These are phyloP conservation scores for Primulina tabacum DNA, from an alignment of 257 asterid genomes.

Conservation along the genomic window DNA sequence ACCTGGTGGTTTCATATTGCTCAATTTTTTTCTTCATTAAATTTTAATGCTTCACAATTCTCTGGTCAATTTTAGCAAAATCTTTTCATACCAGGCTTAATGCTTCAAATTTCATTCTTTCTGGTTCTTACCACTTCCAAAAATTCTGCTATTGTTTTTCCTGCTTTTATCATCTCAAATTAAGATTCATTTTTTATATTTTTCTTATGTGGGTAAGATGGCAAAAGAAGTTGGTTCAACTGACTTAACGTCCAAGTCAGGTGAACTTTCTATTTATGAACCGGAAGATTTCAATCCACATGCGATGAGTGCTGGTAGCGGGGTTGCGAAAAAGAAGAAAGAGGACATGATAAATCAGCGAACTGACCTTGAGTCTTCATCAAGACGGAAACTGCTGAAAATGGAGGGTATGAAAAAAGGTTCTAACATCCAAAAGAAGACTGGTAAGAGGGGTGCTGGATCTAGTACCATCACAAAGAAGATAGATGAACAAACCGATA, in stretches of 20 bases:
- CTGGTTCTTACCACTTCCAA: neutral
- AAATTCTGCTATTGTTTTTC: neutral
- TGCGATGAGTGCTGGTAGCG: constrained; percentile 23
- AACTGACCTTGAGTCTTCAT: constrained; percentile 26
- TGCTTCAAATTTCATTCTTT: too few species aligned
- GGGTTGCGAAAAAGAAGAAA: constrained; percentile 33
- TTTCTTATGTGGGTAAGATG: constrained; percentile 28
- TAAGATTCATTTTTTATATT: neutral
- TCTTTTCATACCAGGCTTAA: too few species aligned
- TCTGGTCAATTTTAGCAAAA: too few species aligned
- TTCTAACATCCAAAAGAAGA: neutral
- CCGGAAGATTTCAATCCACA: constrained; percentile 18
- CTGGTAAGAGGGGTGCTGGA: neutral
- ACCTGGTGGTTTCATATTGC: too few species aligned
- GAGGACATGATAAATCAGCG: constrained; percentile 21
- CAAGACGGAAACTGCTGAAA: constrained; percentile 20
- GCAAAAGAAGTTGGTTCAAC: constrained; percentile 22
- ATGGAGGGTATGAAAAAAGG: constrained; percentile 27
- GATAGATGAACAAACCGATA: constrained; percentile 21
- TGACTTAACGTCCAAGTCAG: constrained; percentile 19
- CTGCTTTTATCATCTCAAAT: constrained; percentile 11
- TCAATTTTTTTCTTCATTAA: too few species aligned
- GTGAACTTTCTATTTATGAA: constrained; percentile 16
- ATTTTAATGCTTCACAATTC: too few species aligned
- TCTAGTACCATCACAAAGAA: neutral